phyloP scores from a whole-genome alignment of 768 basidiomycete genomes.

The Leccinum uliginosum region DNA sequence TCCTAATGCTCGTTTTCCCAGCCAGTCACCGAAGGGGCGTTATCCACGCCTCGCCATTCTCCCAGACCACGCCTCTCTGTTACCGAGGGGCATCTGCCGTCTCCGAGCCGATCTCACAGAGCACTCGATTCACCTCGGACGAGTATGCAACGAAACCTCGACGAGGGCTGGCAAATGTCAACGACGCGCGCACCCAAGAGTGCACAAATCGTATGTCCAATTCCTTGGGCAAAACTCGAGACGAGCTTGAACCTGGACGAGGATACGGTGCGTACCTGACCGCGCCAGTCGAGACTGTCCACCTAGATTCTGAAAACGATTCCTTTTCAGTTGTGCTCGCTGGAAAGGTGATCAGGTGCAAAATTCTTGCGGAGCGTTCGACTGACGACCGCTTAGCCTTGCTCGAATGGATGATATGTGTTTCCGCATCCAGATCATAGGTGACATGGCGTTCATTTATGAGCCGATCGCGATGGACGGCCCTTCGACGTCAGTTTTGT shows the following conservation, averaged over 20 bases:
- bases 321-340: slow-evolving; percentile 22
- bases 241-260: slow-evolving; percentile 33
- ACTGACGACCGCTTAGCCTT: slow-evolving; percentile 26
- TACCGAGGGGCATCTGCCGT: background rate
- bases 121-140: slow-evolving; percentile 3
- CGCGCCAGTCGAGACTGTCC: background rate
- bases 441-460: slow-evolving; percentile 45
- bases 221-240: slow-evolving; percentile 25
- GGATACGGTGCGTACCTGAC: slow-evolving; percentile 36
- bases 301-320: background rate
- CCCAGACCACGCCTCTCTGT: slow-evolving; percentile 1
- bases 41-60: slow-evolving; percentile 9
- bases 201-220: slow-evolving; percentile 29
- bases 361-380: background rate
- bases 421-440: slow-evolving; percentile 39
- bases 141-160: slow-evolving; percentile 1
- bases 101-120: slow-evolving; percentile 9
- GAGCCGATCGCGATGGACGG: slow-evolving; percentile 55
- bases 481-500: slow-evolving; percentile 37
- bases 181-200: slow-evolving; percentile 36
- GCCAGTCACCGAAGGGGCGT: slow-evolving; percentile 18
- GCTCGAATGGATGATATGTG: slow-evolving; percentile 35
- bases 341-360: slow-evolving; percentile 21
- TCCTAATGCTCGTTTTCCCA: slow-evolving; percentile 9
- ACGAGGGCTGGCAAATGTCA: slow-evolving; percentile 39